Evolutionary conservation across 176 grass and related monocot species (phyloP).

Genomic region (Avena sativa): DNA sequence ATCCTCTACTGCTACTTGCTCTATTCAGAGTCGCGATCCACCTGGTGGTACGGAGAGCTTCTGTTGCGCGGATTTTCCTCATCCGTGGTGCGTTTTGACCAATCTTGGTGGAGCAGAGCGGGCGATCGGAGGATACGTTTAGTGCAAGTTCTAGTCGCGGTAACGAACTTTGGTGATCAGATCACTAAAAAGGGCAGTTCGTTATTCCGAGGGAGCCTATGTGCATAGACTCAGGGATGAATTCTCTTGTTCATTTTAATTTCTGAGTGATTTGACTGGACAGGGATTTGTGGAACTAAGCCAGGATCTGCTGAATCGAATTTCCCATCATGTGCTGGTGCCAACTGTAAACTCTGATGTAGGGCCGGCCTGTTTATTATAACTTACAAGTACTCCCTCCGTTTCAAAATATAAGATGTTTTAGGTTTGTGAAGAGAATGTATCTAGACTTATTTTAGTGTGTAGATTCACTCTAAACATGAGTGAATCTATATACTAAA

Average conservation of each 20-base stretch:
- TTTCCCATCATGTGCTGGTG: neutral
- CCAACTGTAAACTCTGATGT: constrained; percentile 25
- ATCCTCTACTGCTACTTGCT: no score
- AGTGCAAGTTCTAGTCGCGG: neutral
- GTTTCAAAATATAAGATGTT: no score
- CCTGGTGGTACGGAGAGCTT: neutral
- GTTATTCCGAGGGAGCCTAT: no score
- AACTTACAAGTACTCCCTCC: neutral
- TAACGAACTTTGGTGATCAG: neutral
- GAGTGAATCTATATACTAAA: no score
- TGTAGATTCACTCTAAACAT: no score
- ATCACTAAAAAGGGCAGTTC: neutral
- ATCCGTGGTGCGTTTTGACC: neutral
- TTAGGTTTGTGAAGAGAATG: no score
- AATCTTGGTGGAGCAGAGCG: neutral
- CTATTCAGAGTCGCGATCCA: neutral
- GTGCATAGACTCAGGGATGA: neutral
- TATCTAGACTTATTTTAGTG: no score
- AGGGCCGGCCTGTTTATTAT: neutral
- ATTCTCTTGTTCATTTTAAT: neutral
- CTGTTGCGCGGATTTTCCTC: neutral
- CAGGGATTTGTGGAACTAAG: neutral
- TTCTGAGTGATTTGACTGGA: constrained; percentile 21
- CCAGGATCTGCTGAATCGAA: neutral
- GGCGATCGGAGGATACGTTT: constrained; percentile 14